Base-by-base conservation (phyloP, 495 filamentous ascomycete genomes). In the Hyaloscypha finlandica region DNA sequence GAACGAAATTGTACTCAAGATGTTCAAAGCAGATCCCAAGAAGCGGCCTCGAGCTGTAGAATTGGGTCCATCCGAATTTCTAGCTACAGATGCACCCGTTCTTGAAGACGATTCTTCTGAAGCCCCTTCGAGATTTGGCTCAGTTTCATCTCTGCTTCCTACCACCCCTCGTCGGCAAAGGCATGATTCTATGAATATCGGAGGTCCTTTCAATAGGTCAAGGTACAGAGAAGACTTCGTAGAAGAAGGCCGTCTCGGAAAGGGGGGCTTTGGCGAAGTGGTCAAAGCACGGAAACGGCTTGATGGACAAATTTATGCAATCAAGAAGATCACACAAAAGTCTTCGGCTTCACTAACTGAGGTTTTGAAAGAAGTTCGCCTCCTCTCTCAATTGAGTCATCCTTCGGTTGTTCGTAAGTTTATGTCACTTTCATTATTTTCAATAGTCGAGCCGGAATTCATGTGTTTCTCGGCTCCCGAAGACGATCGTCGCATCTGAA, bases 231-330 rank as follows among this genome's bases (percentile, higher is more conserved):
- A 89, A 72, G 96, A 98, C 71, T 99, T 96, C 74, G 88, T 91
- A 25, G 94, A 98, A 77, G 87, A 92, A 66, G 93, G 92, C 20
- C 87, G 90, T 2, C 81, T 99, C 22, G 95, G 96, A 31, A 95
- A 92, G 77, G 95, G 95, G 19, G 96, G 94, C 2, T 99, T 96
- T 77, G 95, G 96, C 33, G 91, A 97, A 78, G 95, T 99, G n/a
- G 93, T 99, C 53, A 93, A 94, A 75, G 94, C 95, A 8, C 85
- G 96, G 64, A 96, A 97, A 72, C 96, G 93, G 76, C 85, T 97
- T 8, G 94, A 98, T 77, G 92, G 92, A 9, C 89, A 91, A 61
- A 86, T 96, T 12, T 99, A 99, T 81, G 95, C 95, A 4, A 88
- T 99, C 68, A 99, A 99, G 76, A 97, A 97, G 73, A 96, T 99